A percentile compares a stretch with the other conserved stretches of the same genome.
Conservation (phyloP, 2,329 filamentous ascomycete genomes). For the Herpotrichia juniperi region DNA sequence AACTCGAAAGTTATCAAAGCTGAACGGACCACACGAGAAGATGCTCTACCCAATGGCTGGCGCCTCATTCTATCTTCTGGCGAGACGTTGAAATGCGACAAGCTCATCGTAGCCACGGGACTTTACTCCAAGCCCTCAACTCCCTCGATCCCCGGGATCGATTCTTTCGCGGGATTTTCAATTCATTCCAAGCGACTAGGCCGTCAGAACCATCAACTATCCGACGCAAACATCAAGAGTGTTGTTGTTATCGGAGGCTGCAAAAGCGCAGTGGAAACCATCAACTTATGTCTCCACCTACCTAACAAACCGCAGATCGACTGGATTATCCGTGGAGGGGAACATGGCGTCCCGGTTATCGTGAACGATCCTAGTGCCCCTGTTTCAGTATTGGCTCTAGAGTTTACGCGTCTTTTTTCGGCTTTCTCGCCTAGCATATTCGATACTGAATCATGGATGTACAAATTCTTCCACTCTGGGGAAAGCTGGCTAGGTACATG, state of each 20-base stretch:
- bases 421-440: slow-evolving; percentile 5
- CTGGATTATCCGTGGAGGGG: slow-evolving; percentile 5
- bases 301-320: slow-evolving; percentile 3
- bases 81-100: slow-evolving; percentile 6
- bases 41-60: neutral
- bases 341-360: slow-evolving; percentile 6
- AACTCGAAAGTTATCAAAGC: slow-evolving; percentile 6
- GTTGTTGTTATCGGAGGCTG: slow-evolving; percentile 8
- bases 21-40: neutral
- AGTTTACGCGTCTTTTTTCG: slow-evolving; percentile 1
- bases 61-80: slow-evolving; percentile 4
- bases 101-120: slow-evolving; percentile 10
- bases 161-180: slow-evolving; percentile 1
- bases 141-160: neutral
- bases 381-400: neutral
- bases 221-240: neutral
- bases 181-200: slow-evolving; percentile 8
- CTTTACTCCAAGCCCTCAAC: slow-evolving; percentile 5
- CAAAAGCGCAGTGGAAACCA: slow-evolving; percentile 7
- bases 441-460: slow-evolving; percentile 3
- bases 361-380: slow-evolving; percentile 1
- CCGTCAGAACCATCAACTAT: neutral
- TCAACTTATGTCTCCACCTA: slow-evolving; percentile 1
- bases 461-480: slow-evolving; percentile 8
- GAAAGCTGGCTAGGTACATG: neutral